These are phyloP conservation scores for Collybia sp. DNA, from an alignment of 768 basidiomycete species.

Conservation along the genomic window DNA sequence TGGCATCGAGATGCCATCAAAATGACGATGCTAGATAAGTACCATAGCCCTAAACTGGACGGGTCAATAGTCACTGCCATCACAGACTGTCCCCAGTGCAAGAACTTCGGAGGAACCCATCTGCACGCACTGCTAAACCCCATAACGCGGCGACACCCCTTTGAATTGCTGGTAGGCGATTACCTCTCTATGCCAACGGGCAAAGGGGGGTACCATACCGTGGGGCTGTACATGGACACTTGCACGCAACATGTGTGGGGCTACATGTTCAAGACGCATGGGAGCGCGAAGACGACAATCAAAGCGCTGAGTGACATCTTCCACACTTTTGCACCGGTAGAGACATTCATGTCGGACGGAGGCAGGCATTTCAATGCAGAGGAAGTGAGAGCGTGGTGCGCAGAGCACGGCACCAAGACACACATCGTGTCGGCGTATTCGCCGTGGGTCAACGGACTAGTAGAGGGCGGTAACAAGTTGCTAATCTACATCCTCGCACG, in stretches of 20 bases:
- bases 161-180: neutral
- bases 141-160: neutral
- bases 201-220: neutral
- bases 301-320: neutral
- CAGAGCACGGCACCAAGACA: neutral
- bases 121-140: neutral
- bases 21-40: neutral
- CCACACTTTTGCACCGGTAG: neutral
- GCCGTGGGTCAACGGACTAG: no score
- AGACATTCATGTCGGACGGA: no score
- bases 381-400: neutral
- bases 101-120: neutral
- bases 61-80: neutral
- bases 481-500: neutral
- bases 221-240: neutral
- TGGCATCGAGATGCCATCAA: neutral
- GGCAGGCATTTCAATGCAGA: no score
- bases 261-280: neutral
- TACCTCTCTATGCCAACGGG: neutral
- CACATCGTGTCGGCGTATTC: neutral
- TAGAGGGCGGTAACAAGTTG: neutral
- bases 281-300: neutral
- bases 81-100: neutral
- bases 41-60: neutral
- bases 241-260: no score